Evolutionary conservation across 352 stramenopile genomes (phyloP).

Genomic region (Phytopythium mirpurense): DNA sequence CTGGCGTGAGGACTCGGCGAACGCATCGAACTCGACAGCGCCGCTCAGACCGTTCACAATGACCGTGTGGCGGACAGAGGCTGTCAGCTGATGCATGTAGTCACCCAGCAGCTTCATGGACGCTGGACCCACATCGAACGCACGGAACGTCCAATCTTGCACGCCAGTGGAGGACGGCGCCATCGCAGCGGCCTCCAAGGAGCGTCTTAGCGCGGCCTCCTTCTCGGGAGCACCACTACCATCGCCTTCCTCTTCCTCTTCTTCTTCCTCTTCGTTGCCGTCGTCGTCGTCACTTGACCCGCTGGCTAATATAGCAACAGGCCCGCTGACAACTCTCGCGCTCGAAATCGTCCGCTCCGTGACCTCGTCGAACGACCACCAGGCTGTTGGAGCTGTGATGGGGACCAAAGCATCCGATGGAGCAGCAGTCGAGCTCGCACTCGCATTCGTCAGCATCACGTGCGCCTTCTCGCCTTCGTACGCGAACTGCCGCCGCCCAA

Average conservation of each 20-base stretch:
- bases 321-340: constrained; percentile 13
- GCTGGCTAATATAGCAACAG: not conserved
- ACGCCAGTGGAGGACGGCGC: not conserved
- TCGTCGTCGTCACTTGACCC: not conserved
- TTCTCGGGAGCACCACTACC: not conserved
- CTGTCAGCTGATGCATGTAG: not conserved
- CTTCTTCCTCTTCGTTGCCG: constrained; percentile 27
- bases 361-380: constrained; percentile 16
- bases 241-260: constrained; percentile 15
- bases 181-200: constrained; percentile 1
- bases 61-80: constrained; percentile 10
- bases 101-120: constrained; percentile 34
- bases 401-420: not conserved
- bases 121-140: constrained; percentile 54
- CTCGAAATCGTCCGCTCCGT: constrained; percentile 15
- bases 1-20: constrained; percentile 32
- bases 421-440: not conserved
- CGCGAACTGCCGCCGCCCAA: constrained; percentile 16
- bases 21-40: constrained; percentile 48
- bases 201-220: not conserved
- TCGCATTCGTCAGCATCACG: constrained; percentile 15
- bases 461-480: constrained; percentile 44
- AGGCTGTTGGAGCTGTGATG: not conserved
- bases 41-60: constrained; percentile 51
- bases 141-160: constrained; percentile 49